Base-by-base conservation (phyloP, 2,329 filamentous ascomycete genomes). In the Fusarium haematococcum region DNA sequence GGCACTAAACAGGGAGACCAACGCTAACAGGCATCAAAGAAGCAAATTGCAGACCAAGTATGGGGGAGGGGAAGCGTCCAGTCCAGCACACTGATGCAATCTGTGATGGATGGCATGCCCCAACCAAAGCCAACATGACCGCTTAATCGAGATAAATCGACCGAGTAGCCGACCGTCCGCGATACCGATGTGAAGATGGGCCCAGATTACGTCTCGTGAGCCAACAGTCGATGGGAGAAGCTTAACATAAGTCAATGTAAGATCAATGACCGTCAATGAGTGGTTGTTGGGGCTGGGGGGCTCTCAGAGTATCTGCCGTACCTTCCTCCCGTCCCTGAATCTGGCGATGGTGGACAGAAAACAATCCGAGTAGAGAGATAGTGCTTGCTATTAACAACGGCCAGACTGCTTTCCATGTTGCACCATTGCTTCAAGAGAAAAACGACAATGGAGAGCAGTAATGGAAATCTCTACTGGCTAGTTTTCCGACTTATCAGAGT, bases 21-120 rank as follows among this genome's bases (percentile, higher is more conserved):
- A 73, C 75, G 71, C 75, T 77, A 77, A 65, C 37, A 66, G 35
- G n/a, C 41, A 54, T 74, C 33, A 68, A 71, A 75, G 63, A 68
- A 75, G 70, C 54, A 70, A 75, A 71, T 59, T 73, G 67, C 58
- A 48, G 61, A 65, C 63, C 41, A 67, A 48, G 45, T 20, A 57
- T 63, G 45, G 50, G 50, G 37, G 41, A 57, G 35, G 59, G 48
- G 43, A 35, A 48, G 32, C 9, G 45, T 50, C 45, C 45, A 39
- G 60, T 59, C 27, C 41, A 58, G 32, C 52, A 37, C 54, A 39
- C 32, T 68, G 70, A 71, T 73, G 67, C 63, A 71, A 74, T 74
- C 32, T 52, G 62, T 48, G 59, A 70, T 25, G 39, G 20, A 41
- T 41, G 52, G 32, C 54, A 39, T 43, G 43, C 32, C 41, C 48